Percentiles rank a stretch among this genome's conserved stretches.
These are phyloP conservation scores for Paracorniculantispora psalliotae DNA, from an alignment of 2,329 filamentous ascomycete genomes.

Conservation along the genomic window DNA sequence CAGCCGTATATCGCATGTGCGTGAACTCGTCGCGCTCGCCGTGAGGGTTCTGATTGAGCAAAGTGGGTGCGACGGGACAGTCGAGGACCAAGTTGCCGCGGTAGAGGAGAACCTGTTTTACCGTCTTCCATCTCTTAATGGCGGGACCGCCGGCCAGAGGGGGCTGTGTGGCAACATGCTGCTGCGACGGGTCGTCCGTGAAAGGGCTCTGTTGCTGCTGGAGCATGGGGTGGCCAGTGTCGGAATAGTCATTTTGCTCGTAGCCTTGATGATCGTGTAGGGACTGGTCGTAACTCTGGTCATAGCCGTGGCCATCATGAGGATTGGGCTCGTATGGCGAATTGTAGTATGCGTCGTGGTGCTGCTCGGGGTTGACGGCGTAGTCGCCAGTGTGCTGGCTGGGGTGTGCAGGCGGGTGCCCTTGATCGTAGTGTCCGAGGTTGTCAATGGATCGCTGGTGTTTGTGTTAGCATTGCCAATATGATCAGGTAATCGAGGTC, in stretches of 20 bases:
- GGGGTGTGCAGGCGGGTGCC: too few species aligned
- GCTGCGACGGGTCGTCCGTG: slow-evolving; percentile 38
- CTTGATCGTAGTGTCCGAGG: slow-evolving; percentile 1
- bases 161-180: slow-evolving; percentile 32
- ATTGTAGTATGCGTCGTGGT: slow-evolving; percentile 80
- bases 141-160: slow-evolving; percentile 42
- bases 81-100: slow-evolving; percentile 95
- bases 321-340: slow-evolving; percentile 71
- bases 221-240: slow-evolving; percentile 72
- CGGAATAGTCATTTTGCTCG: slow-evolving; percentile 53
- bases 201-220: slow-evolving; percentile 52
- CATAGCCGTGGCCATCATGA: slow-evolving; percentile 40
- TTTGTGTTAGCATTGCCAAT: neutral
- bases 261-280: slow-evolving; percentile 10
- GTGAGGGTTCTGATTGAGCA: slow-evolving; percentile 84
- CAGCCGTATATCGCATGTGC: slow-evolving; percentile 89
- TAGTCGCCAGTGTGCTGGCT: neutral
- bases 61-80: slow-evolving; percentile 84
- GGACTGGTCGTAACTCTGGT: slow-evolving; percentile 45
- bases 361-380: slow-evolving; percentile 18
- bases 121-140: slow-evolving; percentile 92
- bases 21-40: slow-evolving; percentile 89
- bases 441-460: slow-evolving; percentile 47
- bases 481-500: too few species aligned
- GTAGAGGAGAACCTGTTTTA: slow-evolving; percentile 97